A percentile compares a stretch with the other conserved stretches of the same genome.
Conservation (phyloP, 1,284 basidiomycete genomes). For the Meripilus lineatus region DNA sequence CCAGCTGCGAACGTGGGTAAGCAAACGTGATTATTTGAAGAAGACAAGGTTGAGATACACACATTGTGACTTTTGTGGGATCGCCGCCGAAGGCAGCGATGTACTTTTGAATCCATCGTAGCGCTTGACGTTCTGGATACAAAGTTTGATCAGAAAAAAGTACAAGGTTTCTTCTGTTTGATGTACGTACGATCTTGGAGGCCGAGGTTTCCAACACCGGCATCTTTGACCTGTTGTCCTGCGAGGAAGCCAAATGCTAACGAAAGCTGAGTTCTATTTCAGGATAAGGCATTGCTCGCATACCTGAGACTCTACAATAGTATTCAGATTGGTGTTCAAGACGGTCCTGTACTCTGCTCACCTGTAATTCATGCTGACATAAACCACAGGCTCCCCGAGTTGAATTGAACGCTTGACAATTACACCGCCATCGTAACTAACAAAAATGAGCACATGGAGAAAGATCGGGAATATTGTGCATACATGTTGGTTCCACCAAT, state of each 20-base stretch:
- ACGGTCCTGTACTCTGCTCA: slow-evolving; percentile 6
- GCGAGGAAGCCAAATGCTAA: slow-evolving; percentile 44
- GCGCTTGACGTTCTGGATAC: slow-evolving; percentile 42
- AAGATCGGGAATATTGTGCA: slow-evolving; percentile 1
- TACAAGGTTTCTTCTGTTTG: not conserved
- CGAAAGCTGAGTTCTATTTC: not conserved
- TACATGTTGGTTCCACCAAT: slow-evolving; percentile 16
- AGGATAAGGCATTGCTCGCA: not conserved
- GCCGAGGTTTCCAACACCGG: slow-evolving; percentile 50
- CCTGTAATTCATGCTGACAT: slow-evolving; percentile 32
- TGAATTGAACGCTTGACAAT: slow-evolving; percentile 31
- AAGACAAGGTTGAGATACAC: not conserved
- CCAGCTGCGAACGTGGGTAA: slow-evolving; percentile 22
- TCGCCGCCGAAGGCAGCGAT: slow-evolving; percentile 41
- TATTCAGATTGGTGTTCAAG: not conserved
- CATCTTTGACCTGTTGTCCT: slow-evolving; percentile 44
- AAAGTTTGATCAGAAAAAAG: not conserved
- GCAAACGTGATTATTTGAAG: slow-evolving; percentile 14
- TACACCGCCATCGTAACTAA: slow-evolving; percentile 23
- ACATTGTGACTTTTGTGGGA: slow-evolving; percentile 30
- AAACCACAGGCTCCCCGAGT: slow-evolving; percentile 29
- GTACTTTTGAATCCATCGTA: slow-evolving; percentile 52
- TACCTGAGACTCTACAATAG: slow-evolving; percentile 8
- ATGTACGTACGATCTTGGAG: slow-evolving; percentile 43
- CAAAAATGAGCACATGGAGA: slow-evolving; percentile 3